Evolutionary conservation across 2,329 filamentous ascomycete species (phyloP), one percentile per base, ranked within the genome.

Genomic region (Penicillium sp.): DNA sequence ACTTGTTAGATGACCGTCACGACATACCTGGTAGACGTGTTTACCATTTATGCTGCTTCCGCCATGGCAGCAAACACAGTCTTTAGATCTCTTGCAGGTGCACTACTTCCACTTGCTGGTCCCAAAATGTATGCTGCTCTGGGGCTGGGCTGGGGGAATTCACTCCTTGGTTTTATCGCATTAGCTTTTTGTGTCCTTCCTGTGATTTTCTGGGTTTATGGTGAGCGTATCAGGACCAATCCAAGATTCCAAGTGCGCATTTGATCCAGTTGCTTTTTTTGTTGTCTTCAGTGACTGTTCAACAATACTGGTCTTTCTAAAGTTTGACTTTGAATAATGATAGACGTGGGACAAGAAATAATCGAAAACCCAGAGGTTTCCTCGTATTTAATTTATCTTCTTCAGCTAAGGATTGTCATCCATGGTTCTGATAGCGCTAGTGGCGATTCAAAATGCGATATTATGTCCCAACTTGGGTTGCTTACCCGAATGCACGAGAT

Each of bases 11-110:
- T 65, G 62, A 56, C 44, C 7, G 55, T 64, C 24, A 62, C 59
- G n/a, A 85, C 83, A 3, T 88, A 88, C 61, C 77, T 88, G 2
- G 80, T 88, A 14, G 84, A 87, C 50, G 72, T 75, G 0, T 81
- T 77, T 56, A 77, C 77, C 0, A 67, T 74, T 1, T 79, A 78
- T 24, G 76, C 80, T 0, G 80, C 80, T 0, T 75, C 71, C 49
- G 81, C 80, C 0, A 79, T 81, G 40, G 83, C 81, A 0, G 83
- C 81, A 0, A 81, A 81, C 11, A 81, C 82, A 0, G 78, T 86
- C 2, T 72, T 85, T 29, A 74, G 83, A 27, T 83, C 79, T 1
- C 71, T 86, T 49, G 77, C 79, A 0, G 84, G 82, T 0, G 84
- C 85, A 5, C 72, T 84, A 0, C 79, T 88, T 1, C 86, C 86